Conservation (phyloP, 1,284 basidiomycete species). For the Naganishia albida region DNA sequence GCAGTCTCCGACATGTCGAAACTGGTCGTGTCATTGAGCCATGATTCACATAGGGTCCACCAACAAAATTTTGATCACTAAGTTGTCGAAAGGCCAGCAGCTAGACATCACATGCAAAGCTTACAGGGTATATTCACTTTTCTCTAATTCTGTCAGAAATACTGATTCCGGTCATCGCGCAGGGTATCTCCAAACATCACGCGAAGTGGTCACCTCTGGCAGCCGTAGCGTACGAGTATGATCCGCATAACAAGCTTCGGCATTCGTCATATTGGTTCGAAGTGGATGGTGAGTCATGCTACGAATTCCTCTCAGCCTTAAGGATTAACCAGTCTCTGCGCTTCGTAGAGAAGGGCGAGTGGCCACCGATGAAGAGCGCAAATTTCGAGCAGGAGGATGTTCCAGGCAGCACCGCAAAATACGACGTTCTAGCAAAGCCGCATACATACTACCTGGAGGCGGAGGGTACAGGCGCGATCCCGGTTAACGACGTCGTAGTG, state of each 20-base stretch:
- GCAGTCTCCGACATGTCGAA: not conserved
- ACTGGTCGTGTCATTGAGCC: not conserved
- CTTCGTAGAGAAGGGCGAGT: constrained; percentile 63
- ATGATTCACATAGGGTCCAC: constrained; percentile 58
- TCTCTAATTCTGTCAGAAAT: not conserved
- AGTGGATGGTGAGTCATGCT: constrained; percentile 57
- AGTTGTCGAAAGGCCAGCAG: constrained; percentile 92
- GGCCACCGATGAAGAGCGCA: constrained; percentile 79
- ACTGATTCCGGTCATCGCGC: constrained; percentile 20
- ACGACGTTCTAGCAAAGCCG: constrained; percentile 84
- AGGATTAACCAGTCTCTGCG: constrained; percentile 1
- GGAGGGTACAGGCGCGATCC: constrained; percentile 84
- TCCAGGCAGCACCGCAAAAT: constrained; percentile 69
- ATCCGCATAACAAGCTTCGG: constrained; percentile 93
- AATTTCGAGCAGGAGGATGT: constrained; percentile 73
- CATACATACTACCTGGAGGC: constrained; percentile 87
- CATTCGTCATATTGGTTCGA: constrained; percentile 98
- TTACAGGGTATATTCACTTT: constrained; percentile 69
- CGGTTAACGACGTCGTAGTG: constrained; percentile 83
- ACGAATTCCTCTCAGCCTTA: not conserved
- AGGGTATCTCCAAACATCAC: constrained; percentile 98
- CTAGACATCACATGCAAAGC: constrained; percentile 83
- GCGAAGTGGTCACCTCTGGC: constrained; percentile 98
- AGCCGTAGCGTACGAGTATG: constrained; percentile 95
- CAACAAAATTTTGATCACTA: constrained; percentile 75